These are phyloP conservation scores for Dendrobium huoshanense DNA, from an alignment of 106 monocot species.

Conservation along the genomic window DNA sequence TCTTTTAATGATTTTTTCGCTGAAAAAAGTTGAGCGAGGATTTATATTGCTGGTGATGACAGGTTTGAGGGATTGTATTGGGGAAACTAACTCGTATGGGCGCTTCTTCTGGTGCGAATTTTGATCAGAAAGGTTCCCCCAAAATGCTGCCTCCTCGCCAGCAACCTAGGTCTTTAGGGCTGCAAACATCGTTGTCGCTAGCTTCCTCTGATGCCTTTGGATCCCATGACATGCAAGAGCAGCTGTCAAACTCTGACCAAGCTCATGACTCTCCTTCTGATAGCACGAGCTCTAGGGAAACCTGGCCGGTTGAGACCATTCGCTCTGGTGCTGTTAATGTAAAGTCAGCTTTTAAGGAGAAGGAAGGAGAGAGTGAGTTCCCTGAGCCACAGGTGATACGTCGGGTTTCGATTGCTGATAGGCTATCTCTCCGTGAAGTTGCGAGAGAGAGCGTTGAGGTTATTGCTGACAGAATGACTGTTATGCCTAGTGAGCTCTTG, in stretches of 20 bases:
- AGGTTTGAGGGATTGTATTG: neutral
- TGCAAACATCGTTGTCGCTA: constrained; percentile 58
- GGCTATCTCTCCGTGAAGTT: constrained; percentile 64
- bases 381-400: constrained; percentile 52
- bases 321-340: constrained; percentile 14
- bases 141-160: constrained; percentile 73
- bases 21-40: neutral
- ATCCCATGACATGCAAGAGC: constrained; percentile 47
- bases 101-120: constrained; percentile 76
- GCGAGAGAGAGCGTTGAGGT: constrained; percentile 63
- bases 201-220: constrained; percentile 49
- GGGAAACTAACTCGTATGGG: constrained; percentile 35
- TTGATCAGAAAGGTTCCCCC: constrained; percentile 46
- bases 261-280: constrained; percentile 75
- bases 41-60: neutral
- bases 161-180: constrained; percentile 33
- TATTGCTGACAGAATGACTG: constrained; percentile 62
- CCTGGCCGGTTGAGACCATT: constrained; percentile 73
- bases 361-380: constrained; percentile 36
- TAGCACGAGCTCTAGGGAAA: constrained; percentile 86
- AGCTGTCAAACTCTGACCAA: constrained; percentile 59
- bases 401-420: constrained; percentile 36
- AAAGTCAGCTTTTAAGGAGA: constrained; percentile 48
- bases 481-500: constrained; percentile 70
- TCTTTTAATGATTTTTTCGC: neutral